These are phyloP conservation scores for Mesembryanthemum crystallinum DNA, from an alignment of 148 eudicot genomes.

Conservation along the genomic window DNA sequence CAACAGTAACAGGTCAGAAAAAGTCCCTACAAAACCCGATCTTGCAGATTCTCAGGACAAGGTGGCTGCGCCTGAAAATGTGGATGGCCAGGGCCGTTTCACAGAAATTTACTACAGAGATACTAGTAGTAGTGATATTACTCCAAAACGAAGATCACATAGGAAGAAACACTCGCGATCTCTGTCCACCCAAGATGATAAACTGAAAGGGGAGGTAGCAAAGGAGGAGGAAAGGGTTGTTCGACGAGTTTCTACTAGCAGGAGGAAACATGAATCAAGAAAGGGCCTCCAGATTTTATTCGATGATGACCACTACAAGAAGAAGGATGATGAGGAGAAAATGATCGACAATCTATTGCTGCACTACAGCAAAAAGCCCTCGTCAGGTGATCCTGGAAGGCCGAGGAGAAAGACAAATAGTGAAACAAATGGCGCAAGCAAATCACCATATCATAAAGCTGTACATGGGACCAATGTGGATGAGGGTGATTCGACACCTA, in stretches of 20 bases:
- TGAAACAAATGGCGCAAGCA: conserved; percentile 21
- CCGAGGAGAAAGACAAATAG: conserved; percentile 38
- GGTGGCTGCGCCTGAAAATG: conserved; percentile 17
- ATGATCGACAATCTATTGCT: conserved; percentile 74
- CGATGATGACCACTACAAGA: conserved; percentile 45
- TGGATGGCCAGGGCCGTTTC: conserved; percentile 24
- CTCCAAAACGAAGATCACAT: conserved; percentile 63
- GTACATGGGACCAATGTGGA: conserved; percentile 17
- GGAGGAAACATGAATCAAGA: conserved; percentile 69
- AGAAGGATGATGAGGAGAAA: conserved; percentile 69
- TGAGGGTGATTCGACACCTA: conserved; percentile 29
- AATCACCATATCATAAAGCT: conserved; percentile 29
- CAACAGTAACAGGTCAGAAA: conserved; percentile 34
- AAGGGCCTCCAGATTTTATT: conserved; percentile 69
- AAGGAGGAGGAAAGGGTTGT: conserved; percentile 49
- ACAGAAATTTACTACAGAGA: conserved; percentile 47
- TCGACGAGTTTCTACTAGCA: conserved; percentile 57
- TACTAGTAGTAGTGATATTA: conserved; percentile 29
- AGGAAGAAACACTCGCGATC: conserved; percentile 57
- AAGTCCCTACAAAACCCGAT: conserved; percentile 28
- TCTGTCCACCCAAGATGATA: conserved; percentile 33
- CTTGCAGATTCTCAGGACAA: conserved; percentile 20
- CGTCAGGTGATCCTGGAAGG: conserved; percentile 45
- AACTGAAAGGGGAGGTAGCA: conserved; percentile 37
- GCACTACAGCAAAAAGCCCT: conserved; percentile 76